phyloP scores from a whole-genome alignment of 495 filamentous ascomycete genomes.

The Penicillium canescens region DNA sequence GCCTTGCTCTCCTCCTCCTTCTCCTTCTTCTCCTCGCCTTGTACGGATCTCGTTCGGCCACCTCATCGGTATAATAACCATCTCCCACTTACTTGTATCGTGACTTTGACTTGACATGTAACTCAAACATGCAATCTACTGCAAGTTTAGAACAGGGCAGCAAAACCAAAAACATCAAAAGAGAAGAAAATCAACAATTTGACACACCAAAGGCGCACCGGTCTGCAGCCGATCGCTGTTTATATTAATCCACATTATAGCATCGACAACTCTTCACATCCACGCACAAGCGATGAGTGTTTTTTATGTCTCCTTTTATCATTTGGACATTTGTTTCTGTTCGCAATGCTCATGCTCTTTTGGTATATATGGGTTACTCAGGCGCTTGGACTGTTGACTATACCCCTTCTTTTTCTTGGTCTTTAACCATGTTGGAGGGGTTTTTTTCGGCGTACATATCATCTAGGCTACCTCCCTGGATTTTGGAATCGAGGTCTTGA shows the following conservation, averaged over 20 bases:
- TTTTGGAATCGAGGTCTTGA: not conserved
- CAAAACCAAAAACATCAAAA: not conserved
- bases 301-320: not conserved
- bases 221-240: conserved; percentile 3
- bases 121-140: not conserved
- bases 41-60: no score
- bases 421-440: not conserved
- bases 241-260: conserved; percentile 10
- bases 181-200: not conserved
- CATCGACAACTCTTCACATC: not conserved
- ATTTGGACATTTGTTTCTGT: not conserved
- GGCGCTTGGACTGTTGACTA: conserved; percentile 15
- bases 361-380: conserved; percentile 3
- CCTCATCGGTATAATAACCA: not conserved
- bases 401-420: conserved; percentile 6
- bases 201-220: conserved; percentile 1
- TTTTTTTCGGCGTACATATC: no score
- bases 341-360: not conserved
- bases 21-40: no score
- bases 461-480: no score
- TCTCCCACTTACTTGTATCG: not conserved
- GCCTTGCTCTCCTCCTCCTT: no score
- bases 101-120: not conserved
- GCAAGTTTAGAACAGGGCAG: not conserved
- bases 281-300: not conserved